Conservation (phyloP, 2,329 filamentous ascomycete genomes). For the Calonectria crousiana region DNA sequence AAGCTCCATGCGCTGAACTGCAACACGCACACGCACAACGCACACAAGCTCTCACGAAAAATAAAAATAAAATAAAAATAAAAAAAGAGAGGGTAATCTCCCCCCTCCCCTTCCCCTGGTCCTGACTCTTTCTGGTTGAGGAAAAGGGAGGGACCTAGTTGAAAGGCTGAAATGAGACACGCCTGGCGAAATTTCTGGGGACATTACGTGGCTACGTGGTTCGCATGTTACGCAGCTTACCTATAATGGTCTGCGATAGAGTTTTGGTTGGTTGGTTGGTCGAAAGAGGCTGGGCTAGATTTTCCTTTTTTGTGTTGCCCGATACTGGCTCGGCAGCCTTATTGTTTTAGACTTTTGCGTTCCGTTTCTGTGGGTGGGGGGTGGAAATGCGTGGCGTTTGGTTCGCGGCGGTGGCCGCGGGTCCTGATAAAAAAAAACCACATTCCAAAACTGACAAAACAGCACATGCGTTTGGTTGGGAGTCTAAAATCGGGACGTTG, state of each 20-base stretch:
- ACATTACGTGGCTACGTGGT: conserved; percentile 2
- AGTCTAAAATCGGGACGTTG: neutral
- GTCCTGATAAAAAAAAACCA: neutral
- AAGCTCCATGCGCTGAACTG: neutral
- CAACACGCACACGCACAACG: neutral
- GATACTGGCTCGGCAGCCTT: too few species aligned
- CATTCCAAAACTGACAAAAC: neutral
- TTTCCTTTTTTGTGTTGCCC: too few species aligned
- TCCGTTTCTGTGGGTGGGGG: neutral
- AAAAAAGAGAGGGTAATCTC: neutral
- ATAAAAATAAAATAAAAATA: neutral
- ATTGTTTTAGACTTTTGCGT: neutral
- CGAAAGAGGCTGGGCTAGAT: neutral
- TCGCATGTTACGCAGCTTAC: neutral
- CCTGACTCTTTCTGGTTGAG: neutral
- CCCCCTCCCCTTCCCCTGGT: neutral
- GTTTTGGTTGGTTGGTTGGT: neutral
- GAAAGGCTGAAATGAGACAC: neutral
- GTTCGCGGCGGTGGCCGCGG: neutral
- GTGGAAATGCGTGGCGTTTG: conserved; percentile 1
- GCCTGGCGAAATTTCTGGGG: neutral
- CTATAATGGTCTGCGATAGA: neutral
- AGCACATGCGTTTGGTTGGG: neutral
- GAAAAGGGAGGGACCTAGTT: neutral
- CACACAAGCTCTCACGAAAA: neutral